These are phyloP conservation scores for Colletotrichum costaricense DNA, from an alignment of 2,329 filamentous ascomycete species.

Conservation along the genomic window DNA sequence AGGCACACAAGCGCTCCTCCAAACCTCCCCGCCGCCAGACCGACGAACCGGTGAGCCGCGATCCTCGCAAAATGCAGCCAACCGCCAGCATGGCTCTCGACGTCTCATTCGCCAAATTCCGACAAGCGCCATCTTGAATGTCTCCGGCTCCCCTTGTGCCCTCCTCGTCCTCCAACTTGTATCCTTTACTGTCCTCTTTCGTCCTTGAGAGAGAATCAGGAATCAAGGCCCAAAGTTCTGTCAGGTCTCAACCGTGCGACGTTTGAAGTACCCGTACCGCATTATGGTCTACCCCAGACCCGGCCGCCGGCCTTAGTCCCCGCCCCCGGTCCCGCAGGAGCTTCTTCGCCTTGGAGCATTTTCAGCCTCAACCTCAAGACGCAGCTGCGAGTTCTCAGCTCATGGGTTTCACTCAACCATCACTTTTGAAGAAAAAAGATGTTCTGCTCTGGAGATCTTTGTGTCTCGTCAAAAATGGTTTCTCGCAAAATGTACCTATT, in stretches of 20 bases:
- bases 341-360: not conserved
- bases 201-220: not conserved
- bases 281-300: not conserved
- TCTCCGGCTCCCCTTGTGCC: not conserved
- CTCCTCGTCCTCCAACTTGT: not conserved
- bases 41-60: not conserved
- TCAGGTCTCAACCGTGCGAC: not conserved
- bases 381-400: not conserved
- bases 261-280: not conserved
- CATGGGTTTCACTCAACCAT: not conserved
- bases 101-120: constrained; percentile 14
- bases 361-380: not conserved
- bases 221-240: no score
- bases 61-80: constrained; percentile 11
- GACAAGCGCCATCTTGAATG: constrained; percentile 3
- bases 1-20: not conserved
- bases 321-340: not conserved
- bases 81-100: not conserved
- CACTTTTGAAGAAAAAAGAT: not conserved
- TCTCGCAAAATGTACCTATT: not conserved
- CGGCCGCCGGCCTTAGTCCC: not conserved
- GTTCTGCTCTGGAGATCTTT: not conserved
- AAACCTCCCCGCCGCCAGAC: not conserved
- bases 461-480: not conserved
- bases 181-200: not conserved